Percentiles rank a stretch among this genome's conserved stretches.
These are phyloP conservation scores for Xerocomellus intermedius DNA, from an alignment of 768 basidiomycete species.

Conservation along the genomic window DNA sequence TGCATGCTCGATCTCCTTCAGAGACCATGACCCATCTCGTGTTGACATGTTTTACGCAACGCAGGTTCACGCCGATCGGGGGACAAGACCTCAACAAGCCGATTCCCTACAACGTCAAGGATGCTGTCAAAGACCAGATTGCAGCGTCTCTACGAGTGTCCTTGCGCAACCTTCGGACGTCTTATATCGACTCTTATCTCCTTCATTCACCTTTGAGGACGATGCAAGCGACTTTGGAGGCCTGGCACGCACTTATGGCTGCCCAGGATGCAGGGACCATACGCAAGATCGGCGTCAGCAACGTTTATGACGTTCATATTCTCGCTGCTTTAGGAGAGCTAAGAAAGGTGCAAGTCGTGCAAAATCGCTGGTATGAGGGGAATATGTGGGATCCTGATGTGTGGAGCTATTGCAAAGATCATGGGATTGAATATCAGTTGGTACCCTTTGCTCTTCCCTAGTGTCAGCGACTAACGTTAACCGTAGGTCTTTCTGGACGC, in stretches of 20 bases:
- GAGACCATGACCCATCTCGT: background rate
- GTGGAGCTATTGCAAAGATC: constrained; percentile 58
- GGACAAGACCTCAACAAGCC: constrained; percentile 73
- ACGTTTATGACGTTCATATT: constrained; percentile 62
- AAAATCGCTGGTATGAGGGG: constrained; percentile 83
- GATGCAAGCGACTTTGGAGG: constrained; percentile 58
- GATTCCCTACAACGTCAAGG: constrained; percentile 65
- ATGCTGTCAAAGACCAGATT: constrained; percentile 58
- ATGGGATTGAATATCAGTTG: constrained; percentile 74
- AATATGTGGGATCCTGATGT: constrained; percentile 74
- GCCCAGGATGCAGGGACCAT: constrained; percentile 68
- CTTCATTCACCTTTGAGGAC: constrained; percentile 74
- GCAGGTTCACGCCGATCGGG: constrained; percentile 67
- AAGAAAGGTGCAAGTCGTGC: constrained; percentile 69
- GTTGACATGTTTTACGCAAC: background rate
- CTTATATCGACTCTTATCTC: constrained; percentile 75
- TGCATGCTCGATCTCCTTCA: constrained; percentile 27
- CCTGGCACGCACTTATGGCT: constrained; percentile 60
- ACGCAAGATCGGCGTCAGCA: constrained; percentile 70
- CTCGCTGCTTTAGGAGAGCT: constrained; percentile 53
- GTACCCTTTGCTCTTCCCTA: constrained; percentile 6
- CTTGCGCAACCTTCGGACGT: constrained; percentile 64
- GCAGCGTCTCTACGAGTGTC: constrained; percentile 60
- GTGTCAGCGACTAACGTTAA: background rate
- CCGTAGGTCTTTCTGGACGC: constrained; percentile 81